phyloP scores from a whole-genome alignment of 78 protist genomes.

The Protostelium mycophagum region DNA sequence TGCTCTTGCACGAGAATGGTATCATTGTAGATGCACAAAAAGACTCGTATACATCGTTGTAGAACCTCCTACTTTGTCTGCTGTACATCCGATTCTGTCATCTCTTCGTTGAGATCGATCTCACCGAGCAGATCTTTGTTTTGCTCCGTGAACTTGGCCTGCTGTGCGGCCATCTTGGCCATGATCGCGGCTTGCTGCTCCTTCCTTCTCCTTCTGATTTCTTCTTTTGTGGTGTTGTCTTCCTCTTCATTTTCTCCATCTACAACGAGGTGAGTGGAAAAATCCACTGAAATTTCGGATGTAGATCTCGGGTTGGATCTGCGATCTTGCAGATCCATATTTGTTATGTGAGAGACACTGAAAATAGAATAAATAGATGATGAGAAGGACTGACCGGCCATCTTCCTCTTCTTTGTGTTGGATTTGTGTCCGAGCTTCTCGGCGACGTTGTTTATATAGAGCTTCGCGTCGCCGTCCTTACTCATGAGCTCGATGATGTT shows the following conservation, averaged over 20 bases:
- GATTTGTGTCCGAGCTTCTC: neutral
- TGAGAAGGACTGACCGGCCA: neutral
- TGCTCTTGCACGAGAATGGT: no score
- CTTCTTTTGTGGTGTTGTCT: slow-evolving; percentile 36
- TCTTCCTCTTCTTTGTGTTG: neutral
- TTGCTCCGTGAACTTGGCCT: slow-evolving; percentile 25
- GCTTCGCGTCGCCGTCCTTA: neutral
- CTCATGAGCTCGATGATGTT: neutral
- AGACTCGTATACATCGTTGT: no score
- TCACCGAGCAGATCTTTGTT: neutral
- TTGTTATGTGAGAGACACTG: no score
- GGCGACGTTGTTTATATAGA: neutral
- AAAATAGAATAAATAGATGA: no score
- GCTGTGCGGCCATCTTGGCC: slow-evolving; percentile 60
- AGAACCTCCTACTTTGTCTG: no score
- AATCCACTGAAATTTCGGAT: no score
- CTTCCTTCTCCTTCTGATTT: slow-evolving; percentile 35
- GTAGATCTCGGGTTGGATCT: no score
- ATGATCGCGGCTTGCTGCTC: slow-evolving; percentile 46
- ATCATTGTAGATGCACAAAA: no score
- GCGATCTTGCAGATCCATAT: neutral
- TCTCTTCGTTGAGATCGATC: neutral
- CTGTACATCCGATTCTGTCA: no score
- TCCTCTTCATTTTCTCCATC: neutral
- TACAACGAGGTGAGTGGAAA: no score